These are phyloP conservation scores for Glomus cerebriforme DNA, from an alignment of 192 early-diverging fungal genomes.

Conservation along the genomic window DNA sequence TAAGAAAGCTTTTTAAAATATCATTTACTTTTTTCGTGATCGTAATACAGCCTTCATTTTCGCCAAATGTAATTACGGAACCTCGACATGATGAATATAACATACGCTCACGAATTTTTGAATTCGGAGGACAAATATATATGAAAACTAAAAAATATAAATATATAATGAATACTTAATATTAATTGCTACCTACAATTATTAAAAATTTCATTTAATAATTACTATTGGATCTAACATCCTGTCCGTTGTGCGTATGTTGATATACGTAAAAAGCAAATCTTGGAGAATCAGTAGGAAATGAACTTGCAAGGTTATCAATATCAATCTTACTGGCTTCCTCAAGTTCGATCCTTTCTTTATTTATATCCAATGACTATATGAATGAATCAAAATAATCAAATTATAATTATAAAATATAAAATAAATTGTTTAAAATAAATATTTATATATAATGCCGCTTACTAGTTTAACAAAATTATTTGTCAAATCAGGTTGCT, in stretches of 20 bases:
- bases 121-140: constrained; percentile 79
- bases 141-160: constrained; percentile 67
- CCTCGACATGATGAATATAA: constrained; percentile 78
- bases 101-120: constrained; percentile 91
- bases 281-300: constrained; percentile 67
- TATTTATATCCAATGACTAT: constrained; percentile 49
- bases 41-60: constrained; percentile 53
- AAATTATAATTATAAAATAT: not conserved
- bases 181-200: constrained; percentile 11
- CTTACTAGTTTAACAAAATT: constrained; percentile 67
- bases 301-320: constrained; percentile 47
- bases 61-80: constrained; percentile 58
- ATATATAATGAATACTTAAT: not conserved
- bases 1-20: not conserved
- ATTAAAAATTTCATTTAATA: constrained; percentile 17
- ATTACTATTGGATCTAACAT: constrained; percentile 50
- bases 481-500: constrained; percentile 37
- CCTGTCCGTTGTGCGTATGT: constrained; percentile 48
- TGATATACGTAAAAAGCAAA: constrained; percentile 67
- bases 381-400: not conserved
- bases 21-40: constrained; percentile 60
- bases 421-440: too few relatives aligned
- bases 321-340: constrained; percentile 45
- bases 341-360: constrained; percentile 59
- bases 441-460: constrained; percentile 2